phyloP scores from a whole-genome alignment of 2,329 filamentous ascomycete genomes.

The Neopestalotiopsis rosae region DNA sequence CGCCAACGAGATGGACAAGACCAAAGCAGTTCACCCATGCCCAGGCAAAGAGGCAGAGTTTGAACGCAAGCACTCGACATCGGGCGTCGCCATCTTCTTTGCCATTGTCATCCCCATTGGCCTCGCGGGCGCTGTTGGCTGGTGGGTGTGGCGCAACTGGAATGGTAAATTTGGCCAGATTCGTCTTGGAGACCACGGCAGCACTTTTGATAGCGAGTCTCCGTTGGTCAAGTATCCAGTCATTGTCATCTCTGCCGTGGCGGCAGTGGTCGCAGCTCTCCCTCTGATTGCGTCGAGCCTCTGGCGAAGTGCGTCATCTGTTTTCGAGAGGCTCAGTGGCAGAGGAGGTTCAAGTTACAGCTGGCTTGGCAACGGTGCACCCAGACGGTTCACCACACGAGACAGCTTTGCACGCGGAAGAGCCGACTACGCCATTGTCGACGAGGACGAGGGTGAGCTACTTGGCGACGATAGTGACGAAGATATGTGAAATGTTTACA shows the following conservation, averaged over 20 bases:
- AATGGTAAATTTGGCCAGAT: conserved; percentile 91
- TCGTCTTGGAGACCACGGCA: conserved; percentile 75
- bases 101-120: conserved; percentile 78
- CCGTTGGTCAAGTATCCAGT: conserved; percentile 85
- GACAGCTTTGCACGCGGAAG: conserved; percentile 87
- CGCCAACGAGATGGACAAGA: conserved; percentile 70
- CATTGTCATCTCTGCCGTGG: conserved; percentile 69
- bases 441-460: conserved; percentile 93
- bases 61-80: conserved; percentile 70
- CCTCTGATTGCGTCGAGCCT: conserved; percentile 76
- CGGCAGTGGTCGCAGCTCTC: conserved; percentile 63
- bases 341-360: conserved; percentile 55
- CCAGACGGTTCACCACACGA: conserved; percentile 81
- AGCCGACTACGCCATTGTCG: conserved; percentile 87
- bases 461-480: conserved; percentile 94
- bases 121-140: conserved; percentile 75
- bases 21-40: conserved; percentile 67
- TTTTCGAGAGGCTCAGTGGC: conserved; percentile 53
- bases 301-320: conserved; percentile 68
- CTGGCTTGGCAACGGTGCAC: conserved; percentile 53
- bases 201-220: conserved; percentile 69
- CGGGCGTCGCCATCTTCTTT: conserved; percentile 81
- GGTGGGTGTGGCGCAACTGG: conserved; percentile 86
- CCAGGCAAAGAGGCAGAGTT: conserved; percentile 84
- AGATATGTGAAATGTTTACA: conserved; percentile 63